These are phyloP conservation scores for Uronychia binucleata DNA, from an alignment of 73 alveolate species.

Conservation along the genomic window DNA sequence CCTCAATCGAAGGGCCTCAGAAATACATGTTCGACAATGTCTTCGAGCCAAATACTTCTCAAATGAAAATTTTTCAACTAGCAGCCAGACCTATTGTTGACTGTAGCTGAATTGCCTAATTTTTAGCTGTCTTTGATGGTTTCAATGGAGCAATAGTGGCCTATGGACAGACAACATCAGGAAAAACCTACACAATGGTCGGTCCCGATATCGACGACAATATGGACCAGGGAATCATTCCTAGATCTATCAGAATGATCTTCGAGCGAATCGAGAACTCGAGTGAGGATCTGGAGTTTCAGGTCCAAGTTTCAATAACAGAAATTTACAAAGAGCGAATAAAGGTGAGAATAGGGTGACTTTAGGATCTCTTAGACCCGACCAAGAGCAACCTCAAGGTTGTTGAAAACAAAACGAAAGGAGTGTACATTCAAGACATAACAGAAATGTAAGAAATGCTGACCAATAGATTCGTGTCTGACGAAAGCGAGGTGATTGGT, in stretches of 20 bases:
- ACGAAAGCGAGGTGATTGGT: slow-evolving; percentile 62
- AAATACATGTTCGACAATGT: slow-evolving; percentile 79
- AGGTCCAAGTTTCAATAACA: slow-evolving; percentile 72
- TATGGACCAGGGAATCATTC: slow-evolving; percentile 85
- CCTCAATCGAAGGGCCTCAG: slow-evolving; percentile 4
- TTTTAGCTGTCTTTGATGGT: slow-evolving; percentile 84
- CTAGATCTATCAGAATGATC: slow-evolving; percentile 81
- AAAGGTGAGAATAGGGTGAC: slow-evolving; percentile 39
- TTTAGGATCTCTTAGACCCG: slow-evolving; percentile 29
- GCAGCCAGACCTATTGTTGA: slow-evolving; percentile 78
- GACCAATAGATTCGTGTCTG: slow-evolving; percentile 53
- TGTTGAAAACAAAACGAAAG: slow-evolving; percentile 71
- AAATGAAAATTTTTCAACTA: slow-evolving; percentile 68
- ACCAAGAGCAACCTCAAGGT: slow-evolving; percentile 70
- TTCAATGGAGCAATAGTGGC: slow-evolving; percentile 90
- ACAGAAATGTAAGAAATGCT: slow-evolving; percentile 59
- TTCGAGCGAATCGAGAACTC: slow-evolving; percentile 69
- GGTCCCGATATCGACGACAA: slow-evolving; percentile 86
- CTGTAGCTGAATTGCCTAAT: slow-evolving; percentile 3
- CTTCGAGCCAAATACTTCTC: slow-evolving; percentile 69
- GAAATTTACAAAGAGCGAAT: slow-evolving; percentile 81
- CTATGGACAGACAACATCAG: slow-evolving; percentile 96
- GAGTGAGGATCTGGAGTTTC: slow-evolving; percentile 71
- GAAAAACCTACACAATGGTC: slow-evolving; percentile 95
- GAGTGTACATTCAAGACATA: slow-evolving; percentile 79